Percentiles rank a stretch among this genome's conserved stretches.
phyloP scores from a whole-genome alignment of 495 filamentous ascomycete species.

The Penicillium ochrochloron region DNA sequence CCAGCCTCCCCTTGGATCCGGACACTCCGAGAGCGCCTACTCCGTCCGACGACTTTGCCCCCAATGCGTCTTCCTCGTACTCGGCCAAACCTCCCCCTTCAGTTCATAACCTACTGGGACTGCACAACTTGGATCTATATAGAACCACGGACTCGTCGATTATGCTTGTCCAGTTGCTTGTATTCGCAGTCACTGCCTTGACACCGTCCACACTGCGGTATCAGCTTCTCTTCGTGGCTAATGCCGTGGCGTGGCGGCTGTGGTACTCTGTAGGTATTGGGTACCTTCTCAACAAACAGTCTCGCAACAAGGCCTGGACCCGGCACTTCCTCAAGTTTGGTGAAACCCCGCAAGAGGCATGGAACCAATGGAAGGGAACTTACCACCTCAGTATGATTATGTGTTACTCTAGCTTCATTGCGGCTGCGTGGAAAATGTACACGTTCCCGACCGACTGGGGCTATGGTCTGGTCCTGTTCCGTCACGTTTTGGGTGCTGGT shows the following conservation, averaged over 20 bases:
- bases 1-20: constrained; percentile 39
- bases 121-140: constrained; percentile 85
- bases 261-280: constrained; percentile 94
- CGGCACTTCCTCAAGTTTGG: constrained; percentile 97
- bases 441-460: constrained; percentile 80
- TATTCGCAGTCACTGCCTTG: constrained; percentile 69
- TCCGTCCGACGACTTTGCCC: constrained; percentile 42
- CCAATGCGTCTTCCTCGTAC: constrained; percentile 43
- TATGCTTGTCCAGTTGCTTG: constrained; percentile 71
- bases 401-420: constrained; percentile 86
- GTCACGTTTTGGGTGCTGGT: constrained; percentile 81
- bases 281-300: constrained; percentile 81
- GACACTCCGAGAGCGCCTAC: constrained; percentile 43
- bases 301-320: constrained; percentile 88
- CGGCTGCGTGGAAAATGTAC: constrained; percentile 97
- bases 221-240: constrained; percentile 77
- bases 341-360: constrained; percentile 86
- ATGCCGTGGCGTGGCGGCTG: constrained; percentile 81
- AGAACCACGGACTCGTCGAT: constrained; percentile 82
- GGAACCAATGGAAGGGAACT: constrained; percentile 96
- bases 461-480: constrained; percentile 79
- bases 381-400: constrained; percentile 91
- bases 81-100: constrained; percentile 59
- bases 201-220: constrained; percentile 78
- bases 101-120: constrained; percentile 78